Conservation (phyloP, 495 filamentous ascomycete genomes). For the Penicillium soppii region DNA sequence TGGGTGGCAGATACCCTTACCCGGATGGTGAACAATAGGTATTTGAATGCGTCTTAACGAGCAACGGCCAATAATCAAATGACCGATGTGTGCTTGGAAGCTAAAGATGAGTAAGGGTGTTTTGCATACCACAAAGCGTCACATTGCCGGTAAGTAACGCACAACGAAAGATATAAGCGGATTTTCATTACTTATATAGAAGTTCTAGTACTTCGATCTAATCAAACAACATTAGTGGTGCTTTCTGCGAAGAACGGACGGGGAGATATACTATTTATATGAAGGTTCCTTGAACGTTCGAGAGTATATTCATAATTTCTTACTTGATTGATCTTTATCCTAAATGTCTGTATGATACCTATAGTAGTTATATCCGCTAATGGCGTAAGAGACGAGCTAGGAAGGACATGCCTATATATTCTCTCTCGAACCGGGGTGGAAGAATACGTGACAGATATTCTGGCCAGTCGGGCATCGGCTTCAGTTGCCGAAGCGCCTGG, state of each 20-base stretch:
- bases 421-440: slow-evolving; percentile 8
- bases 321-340: background rate
- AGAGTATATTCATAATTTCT: slow-evolving; percentile 6
- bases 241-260: background rate
- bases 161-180: background rate
- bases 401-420: slow-evolving; percentile 4
- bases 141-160: background rate
- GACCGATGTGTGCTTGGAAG: background rate
- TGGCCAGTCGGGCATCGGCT: slow-evolving; percentile 13
- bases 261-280: background rate
- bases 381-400: background rate
- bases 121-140: background rate
- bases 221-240: background rate
- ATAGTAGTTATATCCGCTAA: background rate
- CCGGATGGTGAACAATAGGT: too few relatives aligned
- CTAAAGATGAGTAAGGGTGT: background rate
- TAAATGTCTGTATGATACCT: background rate
- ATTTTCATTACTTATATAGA: background rate
- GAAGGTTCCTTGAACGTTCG: background rate
- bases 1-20: too few relatives aligned
- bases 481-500: slow-evolving; percentile 4
- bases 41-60: too few relatives aligned
- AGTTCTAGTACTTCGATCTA: background rate
- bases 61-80: too few relatives aligned
- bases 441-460: slow-evolving; percentile 17